A percentile compares a stretch with the other conserved stretches of the same genome.
Conservation (phyloP, 192 early-diverging fungal genomes). For the Neocallimastix lanati region DNA sequence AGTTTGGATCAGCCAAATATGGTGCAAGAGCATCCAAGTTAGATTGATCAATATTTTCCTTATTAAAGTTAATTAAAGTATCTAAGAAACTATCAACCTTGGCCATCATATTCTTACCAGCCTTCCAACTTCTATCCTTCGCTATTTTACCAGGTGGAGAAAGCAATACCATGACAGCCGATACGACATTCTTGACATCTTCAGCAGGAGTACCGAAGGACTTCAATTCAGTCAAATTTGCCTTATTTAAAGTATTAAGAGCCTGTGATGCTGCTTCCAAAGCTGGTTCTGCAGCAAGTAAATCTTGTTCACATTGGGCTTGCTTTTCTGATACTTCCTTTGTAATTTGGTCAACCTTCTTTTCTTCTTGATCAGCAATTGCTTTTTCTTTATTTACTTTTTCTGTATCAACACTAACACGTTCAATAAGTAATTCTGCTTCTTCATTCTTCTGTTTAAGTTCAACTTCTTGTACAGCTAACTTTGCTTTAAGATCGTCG, state of each 20-base stretch:
- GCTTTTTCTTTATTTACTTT: conserved; percentile 48
- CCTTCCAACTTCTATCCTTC: conserved; percentile 46
- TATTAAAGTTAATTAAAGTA: conserved; percentile 35
- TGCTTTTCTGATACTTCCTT: conserved; percentile 39
- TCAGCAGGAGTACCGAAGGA: conserved; percentile 46
- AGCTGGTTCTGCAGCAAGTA: conserved; percentile 41
- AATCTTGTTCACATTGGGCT: conserved; percentile 31
- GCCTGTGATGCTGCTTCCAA: conserved; percentile 30
- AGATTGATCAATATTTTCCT: conserved; percentile 36
- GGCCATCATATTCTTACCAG: conserved; percentile 48
- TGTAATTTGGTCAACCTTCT: conserved; percentile 36
- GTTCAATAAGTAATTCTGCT: conserved; percentile 34
- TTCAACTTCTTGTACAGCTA: conserved; percentile 45
- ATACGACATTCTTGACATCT: conserved; percentile 31
- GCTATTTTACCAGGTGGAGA: conserved; percentile 43
- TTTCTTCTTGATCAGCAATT: conserved; percentile 44
- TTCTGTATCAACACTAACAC: conserved; percentile 42
- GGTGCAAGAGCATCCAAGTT: conserved; percentile 42
- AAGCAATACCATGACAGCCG: conserved; percentile 44
- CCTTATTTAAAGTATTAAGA: conserved; percentile 45
- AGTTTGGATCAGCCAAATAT: conserved; percentile 40
- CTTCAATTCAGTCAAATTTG: conserved; percentile 47
- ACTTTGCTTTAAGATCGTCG: conserved; percentile 42
- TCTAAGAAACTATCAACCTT: conserved; percentile 49
- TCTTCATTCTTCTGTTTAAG: conserved; percentile 47